Evolutionary conservation across 83 land plant genomes (phyloP).

Genomic region (Larix sibirica): DNA sequence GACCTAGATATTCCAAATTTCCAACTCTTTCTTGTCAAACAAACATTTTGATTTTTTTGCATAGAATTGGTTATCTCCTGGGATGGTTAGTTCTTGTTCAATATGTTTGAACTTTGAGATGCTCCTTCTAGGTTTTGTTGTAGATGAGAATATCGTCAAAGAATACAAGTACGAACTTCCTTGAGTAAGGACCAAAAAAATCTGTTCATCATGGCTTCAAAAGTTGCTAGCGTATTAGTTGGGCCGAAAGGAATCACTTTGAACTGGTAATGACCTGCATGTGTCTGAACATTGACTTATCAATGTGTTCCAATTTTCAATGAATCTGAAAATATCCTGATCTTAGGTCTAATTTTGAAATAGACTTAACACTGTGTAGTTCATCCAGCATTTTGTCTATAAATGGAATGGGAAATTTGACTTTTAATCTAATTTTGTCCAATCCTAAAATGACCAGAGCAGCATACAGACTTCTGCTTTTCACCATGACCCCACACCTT

Average conservation of each 20-base stretch:
- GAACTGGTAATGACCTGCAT: conserved; percentile 17
- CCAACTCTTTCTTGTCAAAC: neutral
- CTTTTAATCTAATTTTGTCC: too few species aligned
- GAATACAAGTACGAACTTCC: conserved; percentile 13
- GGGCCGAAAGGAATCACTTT: conserved; percentile 14
- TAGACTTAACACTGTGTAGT: too few species aligned
- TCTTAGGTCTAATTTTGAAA: too few species aligned
- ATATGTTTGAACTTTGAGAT: neutral
- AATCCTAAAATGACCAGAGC: too few species aligned
- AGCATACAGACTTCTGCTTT: too few species aligned
- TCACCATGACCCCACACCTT: too few species aligned
- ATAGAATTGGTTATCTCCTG: neutral
- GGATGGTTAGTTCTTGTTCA: neutral
- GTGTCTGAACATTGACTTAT: conserved; percentile 16
- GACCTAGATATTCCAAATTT: conserved; percentile 12
- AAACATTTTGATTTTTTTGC: too few species aligned
- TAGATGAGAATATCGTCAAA: conserved; percentile 25
- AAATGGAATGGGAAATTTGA: too few species aligned
- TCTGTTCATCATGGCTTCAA: conserved; percentile 19
- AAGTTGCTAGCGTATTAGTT: conserved; percentile 16
- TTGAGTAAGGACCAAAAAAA: neutral
- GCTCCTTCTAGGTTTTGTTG: conserved; percentile 15
- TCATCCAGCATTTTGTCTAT: too few species aligned
- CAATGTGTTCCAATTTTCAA: neutral
- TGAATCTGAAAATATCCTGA: too few species aligned